A percentile compares a stretch with the other conserved stretches of the same genome.
Conservation (phyloP, 23 red algal genomes). For the Gracilariopsis chorda region DNA sequence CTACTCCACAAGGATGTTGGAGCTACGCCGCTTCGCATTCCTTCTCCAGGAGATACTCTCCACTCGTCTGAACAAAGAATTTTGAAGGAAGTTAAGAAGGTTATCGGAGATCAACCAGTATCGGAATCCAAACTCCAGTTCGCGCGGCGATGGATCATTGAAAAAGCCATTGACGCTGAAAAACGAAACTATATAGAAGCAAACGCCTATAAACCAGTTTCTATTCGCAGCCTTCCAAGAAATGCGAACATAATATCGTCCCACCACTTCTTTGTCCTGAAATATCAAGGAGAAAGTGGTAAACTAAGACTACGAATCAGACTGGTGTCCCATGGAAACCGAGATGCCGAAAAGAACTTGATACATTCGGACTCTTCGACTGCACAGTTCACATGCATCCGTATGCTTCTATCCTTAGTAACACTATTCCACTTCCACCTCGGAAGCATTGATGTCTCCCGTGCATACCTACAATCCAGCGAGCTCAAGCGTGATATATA, state of each 20-base stretch:
- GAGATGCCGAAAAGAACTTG: not conserved
- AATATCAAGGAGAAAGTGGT: not conserved
- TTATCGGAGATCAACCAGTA: not conserved
- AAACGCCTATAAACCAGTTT: not conserved
- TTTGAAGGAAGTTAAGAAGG: not conserved
- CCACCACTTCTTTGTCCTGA: not conserved
- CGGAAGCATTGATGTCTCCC: not conserved
- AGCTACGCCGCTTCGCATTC: no score
- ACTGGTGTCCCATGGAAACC: not conserved
- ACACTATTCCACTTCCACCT: not conserved
- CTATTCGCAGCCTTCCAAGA: not conserved
- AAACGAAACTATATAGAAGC: not conserved
- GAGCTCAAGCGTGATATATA: not conserved
- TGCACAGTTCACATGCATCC: not conserved
- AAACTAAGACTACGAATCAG: not conserved
- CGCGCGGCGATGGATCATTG: not conserved
- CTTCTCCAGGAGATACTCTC: no score
- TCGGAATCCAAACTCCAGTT: not conserved
- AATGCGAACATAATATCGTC: not conserved
- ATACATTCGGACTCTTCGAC: not conserved
- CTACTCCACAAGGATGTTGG: no score
- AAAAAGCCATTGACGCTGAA: not conserved
- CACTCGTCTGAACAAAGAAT: not conserved
- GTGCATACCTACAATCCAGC: not conserved
- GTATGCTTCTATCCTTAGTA: not conserved